Base-by-base conservation (phyloP, 768 basidiomycete species). In the Gloeopeniophorella convolvens region DNA sequence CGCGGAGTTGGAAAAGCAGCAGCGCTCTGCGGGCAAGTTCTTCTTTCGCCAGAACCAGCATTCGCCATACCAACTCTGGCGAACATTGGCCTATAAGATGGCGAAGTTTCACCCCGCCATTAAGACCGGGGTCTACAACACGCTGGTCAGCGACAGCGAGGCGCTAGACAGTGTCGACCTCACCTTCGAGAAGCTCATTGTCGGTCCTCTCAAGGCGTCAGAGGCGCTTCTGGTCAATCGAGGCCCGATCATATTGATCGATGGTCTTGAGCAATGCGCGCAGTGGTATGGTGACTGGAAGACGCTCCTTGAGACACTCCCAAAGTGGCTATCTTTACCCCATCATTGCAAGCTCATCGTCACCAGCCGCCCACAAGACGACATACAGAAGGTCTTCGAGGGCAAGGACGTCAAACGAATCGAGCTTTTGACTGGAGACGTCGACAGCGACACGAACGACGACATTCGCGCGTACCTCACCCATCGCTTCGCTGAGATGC, bases 51-150 rank as follows among this genome's bases (percentile, higher is more conserved):
- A 18, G 18, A 7, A 11, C 7, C 15, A 23, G 11, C 21, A 54
- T 7, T 8, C 26, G 24, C 50, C 54, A 0, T 11, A 16, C n/a
- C 13, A 51, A 10, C 32, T 48, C 23, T 56, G 51, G 51, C 20
- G 13, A 2, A 48, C 46, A 1, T 11, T 51, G 5, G 55, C 55
- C n/a, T 56, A 30, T 21, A 31, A 54, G 7, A n/a, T 56, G 35
- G 51, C 55, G 15, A 28, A 21, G 9, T 56, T 53, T 28, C 51
- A 56, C 20, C 55, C 55, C 4, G 46, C 47, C 5, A 37, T 56
- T 8, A 26, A 48, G 37, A n/a, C 8, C 6, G 34, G 43, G n/a
- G 26, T 56, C 30, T 28, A 28, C 27, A 39, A 33, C 4, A 23
- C 32, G 1, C 5, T 49, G 4, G 45, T 15, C 20, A 43, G 9